Conservation (phyloP, 768 basidiomycete genomes). For the Suillus clintonianus region DNA sequence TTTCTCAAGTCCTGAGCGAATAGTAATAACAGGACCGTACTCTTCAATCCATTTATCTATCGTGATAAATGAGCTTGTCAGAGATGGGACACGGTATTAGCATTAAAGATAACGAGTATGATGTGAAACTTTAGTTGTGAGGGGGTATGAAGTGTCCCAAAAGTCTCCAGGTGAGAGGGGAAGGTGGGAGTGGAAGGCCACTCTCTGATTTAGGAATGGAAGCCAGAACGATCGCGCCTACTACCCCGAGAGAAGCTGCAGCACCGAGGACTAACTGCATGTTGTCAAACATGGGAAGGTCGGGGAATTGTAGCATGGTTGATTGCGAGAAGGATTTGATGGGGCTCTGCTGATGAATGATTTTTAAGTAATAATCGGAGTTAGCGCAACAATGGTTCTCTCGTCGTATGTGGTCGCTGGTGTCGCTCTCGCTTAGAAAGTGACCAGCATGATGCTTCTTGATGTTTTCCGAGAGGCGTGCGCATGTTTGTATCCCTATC, state of each 20-base stretch:
- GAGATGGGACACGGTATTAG: not conserved
- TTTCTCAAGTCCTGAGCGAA: slow-evolving; percentile 21
- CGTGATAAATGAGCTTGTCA: not conserved
- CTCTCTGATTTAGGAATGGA: not conserved
- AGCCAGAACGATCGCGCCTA: not conserved
- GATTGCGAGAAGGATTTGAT: too few species aligned
- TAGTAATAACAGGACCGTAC: slow-evolving; percentile 24
- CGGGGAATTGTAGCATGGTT: not conserved
- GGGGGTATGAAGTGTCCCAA: not conserved
- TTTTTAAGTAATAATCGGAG: too few species aligned
- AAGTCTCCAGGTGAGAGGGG: not conserved
- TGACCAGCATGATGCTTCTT: too few species aligned
- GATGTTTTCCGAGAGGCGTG: too few species aligned
- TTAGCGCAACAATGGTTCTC: too few species aligned
- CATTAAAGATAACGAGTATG: not conserved
- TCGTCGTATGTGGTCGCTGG: too few species aligned
- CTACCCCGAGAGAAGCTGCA: not conserved
- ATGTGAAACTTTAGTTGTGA: not conserved
- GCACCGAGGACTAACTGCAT: not conserved
- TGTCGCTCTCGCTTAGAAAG: too few species aligned
- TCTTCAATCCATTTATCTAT: slow-evolving; percentile 22
- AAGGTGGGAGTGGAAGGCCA: not conserved
- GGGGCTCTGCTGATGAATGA: too few species aligned
- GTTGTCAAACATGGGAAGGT: not conserved
- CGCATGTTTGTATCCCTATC: too few species aligned